Evolutionary conservation across 139 green algal genomes (phyloP), one percentile per base, ranked within the genome.

Genomic region (Chlorella sp.): DNA sequence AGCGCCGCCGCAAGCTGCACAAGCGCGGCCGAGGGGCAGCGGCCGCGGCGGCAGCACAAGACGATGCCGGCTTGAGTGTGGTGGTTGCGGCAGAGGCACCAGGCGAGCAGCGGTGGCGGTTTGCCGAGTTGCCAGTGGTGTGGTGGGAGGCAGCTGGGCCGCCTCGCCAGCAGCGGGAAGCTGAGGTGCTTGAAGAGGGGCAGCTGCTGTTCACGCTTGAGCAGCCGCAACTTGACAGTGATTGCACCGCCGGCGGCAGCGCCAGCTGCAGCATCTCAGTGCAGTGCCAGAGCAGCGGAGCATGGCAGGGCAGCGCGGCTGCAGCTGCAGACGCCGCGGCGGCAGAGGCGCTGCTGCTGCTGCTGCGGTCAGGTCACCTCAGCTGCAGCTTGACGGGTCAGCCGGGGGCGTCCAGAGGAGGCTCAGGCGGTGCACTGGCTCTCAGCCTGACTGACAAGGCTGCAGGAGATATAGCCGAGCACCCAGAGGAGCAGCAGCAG

Each of bases 401-500:
- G 2, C 36, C 76, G 15, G 15, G 36, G 5, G 47, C 23, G 28
- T 12, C 0, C 38, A 41, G 28, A 16, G 38, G 36, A 34, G 7
- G 15, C 57, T n/a, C 12, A 36, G 20, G 30, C n/a, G 2, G 47
- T 47, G 6, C 47, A 5, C 47, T 64, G 18, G 44, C 30, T 15
- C 76, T 82, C 20, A 60, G 76, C 76, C 15, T 82, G 36, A 57
- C 36, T 5, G 76, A 71, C 3, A 82, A 73, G n/a, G 76, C 76
- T 5, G 16, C 63, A 15, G 60, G 38, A 0, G 60, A 82, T 17
- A 16, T 38, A 2, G 78, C 63, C 2, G 63, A 26, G 16, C 20
- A 74, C 3, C 78, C 78, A 13, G 78, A 83, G 63, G 78, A 83
- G 38, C 63, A 64, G 38, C 62, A 74, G 78, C 78, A 83, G 78